phyloP scores from a whole-genome alignment of 768 basidiomycete genomes.

The Hygrophorus russula region DNA sequence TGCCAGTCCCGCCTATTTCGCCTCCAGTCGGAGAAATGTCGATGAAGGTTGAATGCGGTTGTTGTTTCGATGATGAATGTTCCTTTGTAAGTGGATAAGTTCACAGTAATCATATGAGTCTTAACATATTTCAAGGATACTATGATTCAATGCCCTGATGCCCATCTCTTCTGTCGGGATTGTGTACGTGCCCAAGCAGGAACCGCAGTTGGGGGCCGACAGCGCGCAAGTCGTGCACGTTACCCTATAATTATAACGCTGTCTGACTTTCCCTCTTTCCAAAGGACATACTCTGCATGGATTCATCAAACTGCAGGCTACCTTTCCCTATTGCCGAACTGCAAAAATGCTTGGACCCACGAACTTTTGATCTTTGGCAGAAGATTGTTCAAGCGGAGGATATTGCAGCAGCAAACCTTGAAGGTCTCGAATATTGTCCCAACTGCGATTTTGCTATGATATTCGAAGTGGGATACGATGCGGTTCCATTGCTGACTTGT shows the following conservation, averaged over 20 bases:
- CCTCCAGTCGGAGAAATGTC: background rate
- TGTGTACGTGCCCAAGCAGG: conserved; percentile 1
- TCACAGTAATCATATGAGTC: background rate
- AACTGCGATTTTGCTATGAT: conserved; percentile 1
- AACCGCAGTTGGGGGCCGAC: background rate
- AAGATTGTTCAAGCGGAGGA: conserved; percentile 1
- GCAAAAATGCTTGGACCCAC: background rate
- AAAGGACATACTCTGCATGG: conserved; percentile 1
- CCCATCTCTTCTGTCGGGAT: background rate
- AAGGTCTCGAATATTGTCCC: conserved; percentile 1
- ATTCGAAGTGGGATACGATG: background rate
- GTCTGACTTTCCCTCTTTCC: background rate
- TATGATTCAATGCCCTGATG: conserved; percentile 2
- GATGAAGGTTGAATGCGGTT: conserved; percentile 1
- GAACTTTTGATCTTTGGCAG: conserved; percentile 1
- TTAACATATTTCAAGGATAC: background rate
- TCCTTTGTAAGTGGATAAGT: background rate
- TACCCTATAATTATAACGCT: background rate
- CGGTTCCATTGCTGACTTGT: background rate
- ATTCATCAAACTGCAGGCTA: background rate
- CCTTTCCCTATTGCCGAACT: conserved; percentile 1
- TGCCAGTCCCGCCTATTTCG: too few relatives aligned
- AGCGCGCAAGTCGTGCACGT: background rate
- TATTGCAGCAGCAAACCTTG: conserved; percentile 1
- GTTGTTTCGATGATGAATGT: conserved; percentile 1